A percentile compares a stretch with the other conserved stretches of the same genome.
phyloP scores from a whole-genome alignment of 805 yeast genomes.

The Wickerhamia fluorescens region DNA sequence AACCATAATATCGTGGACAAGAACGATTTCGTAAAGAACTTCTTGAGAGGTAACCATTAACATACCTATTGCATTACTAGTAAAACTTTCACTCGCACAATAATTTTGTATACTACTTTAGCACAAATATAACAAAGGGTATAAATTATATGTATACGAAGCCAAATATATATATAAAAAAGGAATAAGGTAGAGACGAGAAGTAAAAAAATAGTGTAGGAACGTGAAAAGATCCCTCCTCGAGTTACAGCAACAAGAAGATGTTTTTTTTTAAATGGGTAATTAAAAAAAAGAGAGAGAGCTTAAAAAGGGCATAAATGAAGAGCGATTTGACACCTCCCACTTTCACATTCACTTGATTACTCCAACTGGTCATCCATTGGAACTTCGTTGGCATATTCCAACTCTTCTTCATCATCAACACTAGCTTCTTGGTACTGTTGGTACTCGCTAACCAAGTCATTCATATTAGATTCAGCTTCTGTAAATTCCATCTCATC shows the following conservation, averaged over 20 bases:
- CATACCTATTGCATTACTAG: constrained; percentile 1
- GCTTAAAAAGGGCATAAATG: too few relatives aligned
- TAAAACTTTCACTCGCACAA: too few relatives aligned
- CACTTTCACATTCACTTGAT: too few relatives aligned
- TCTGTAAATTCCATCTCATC: constrained; percentile 91
- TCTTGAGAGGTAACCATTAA: constrained; percentile 52
- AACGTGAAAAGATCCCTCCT: too few relatives aligned
- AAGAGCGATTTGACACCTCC: too few relatives aligned
- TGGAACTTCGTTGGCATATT: constrained; percentile 59
- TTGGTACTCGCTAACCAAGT: constrained; percentile 80
- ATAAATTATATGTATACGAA: constrained; percentile 8
- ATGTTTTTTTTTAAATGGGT: too few relatives aligned
- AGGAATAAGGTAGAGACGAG: constrained; percentile 3
- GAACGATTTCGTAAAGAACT: constrained; percentile 63
- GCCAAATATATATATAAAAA: constrained; percentile 6
- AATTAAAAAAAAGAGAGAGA: too few relatives aligned
- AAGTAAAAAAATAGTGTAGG: too few relatives aligned
- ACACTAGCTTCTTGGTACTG: constrained; percentile 82
- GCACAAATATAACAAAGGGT: too few relatives aligned
- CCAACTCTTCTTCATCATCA: constrained; percentile 72
- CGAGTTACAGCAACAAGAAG: too few relatives aligned
- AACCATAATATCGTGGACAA: constrained; percentile 48
- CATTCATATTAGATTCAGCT: constrained; percentile 88
- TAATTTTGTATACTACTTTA: too few relatives aligned
- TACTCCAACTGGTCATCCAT: constrained; percentile 46